These are phyloP conservation scores for Kluyveromyces starmeri DNA, from an alignment of 805 yeast species.

Conservation along the genomic window DNA sequence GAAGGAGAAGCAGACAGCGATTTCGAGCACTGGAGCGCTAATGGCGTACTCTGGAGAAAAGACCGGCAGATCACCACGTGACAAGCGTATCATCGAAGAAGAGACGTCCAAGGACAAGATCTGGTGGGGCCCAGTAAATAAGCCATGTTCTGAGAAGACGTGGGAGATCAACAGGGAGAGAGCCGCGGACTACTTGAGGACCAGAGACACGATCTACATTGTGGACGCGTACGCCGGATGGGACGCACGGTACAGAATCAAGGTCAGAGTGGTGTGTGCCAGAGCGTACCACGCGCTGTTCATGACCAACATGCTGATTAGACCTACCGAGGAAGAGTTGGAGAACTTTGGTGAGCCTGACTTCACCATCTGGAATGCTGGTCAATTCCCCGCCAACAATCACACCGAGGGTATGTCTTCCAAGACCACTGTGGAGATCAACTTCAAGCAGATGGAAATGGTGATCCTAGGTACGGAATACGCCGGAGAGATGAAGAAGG, in stretches of 20 bases:
- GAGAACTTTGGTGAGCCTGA: slow-evolving; percentile 92
- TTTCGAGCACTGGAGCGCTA: slow-evolving; percentile 87
- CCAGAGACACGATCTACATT: slow-evolving; percentile 87
- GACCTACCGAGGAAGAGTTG: slow-evolving; percentile 87
- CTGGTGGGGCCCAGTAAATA: slow-evolving; percentile 99
- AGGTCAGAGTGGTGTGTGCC: slow-evolving; percentile 93
- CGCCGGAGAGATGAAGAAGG: slow-evolving; percentile 99
- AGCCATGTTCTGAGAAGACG: slow-evolving; percentile 85
- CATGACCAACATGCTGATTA: slow-evolving; percentile 96
- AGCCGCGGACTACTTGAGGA: slow-evolving; percentile 93
- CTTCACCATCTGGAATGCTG: slow-evolving; percentile 96
- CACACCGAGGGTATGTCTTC: slow-evolving; percentile 98
- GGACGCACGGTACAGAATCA: slow-evolving; percentile 96
- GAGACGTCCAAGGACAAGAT: slow-evolving; percentile 70
- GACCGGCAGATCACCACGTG: slow-evolving; percentile 98
- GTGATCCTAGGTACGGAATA: slow-evolving; percentile 96
- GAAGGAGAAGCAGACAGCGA: slow-evolving; percentile 81
- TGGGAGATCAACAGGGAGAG: slow-evolving; percentile 95
- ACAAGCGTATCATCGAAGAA: slow-evolving; percentile 95
- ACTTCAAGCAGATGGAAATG: slow-evolving; percentile 98
- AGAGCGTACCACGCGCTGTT: slow-evolving; percentile 97
- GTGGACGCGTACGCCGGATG: slow-evolving; percentile 98
- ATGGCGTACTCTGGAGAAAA: slow-evolving; percentile 93
- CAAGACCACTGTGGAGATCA: slow-evolving; percentile 88
- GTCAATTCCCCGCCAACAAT: slow-evolving; percentile 96